These are phyloP conservation scores for Isabelozyma heimii DNA, from an alignment of 805 yeast genomes.

Conservation along the genomic window DNA sequence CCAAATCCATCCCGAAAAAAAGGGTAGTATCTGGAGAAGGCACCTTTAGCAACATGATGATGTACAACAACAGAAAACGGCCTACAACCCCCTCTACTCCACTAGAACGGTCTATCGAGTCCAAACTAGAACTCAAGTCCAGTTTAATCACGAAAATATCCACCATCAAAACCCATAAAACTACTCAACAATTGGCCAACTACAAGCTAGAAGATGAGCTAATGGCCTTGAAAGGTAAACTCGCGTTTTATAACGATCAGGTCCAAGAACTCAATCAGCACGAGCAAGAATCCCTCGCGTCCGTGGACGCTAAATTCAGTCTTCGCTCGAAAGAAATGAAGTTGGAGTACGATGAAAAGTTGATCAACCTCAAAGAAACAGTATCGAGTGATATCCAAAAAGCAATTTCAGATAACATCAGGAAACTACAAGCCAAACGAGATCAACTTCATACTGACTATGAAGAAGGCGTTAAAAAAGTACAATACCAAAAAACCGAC, in stretches of 20 bases:
- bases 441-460: conserved; percentile 10
- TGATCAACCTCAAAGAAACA: conserved; percentile 23
- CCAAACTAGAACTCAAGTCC: not conserved
- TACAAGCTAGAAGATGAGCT: conserved; percentile 31
- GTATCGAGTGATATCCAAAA: conserved; percentile 34
- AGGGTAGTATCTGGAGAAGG: not conserved
- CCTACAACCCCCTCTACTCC: not conserved
- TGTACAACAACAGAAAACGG: not conserved
- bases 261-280: conserved; percentile 25
- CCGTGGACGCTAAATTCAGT: conserved; percentile 21
- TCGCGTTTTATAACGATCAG: conserved; percentile 31
- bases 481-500: conserved; percentile 9
- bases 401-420: conserved; percentile 31
- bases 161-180: conserved; percentile 35
- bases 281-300: conserved; percentile 19
- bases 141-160: conserved; percentile 14
- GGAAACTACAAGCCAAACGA: conserved; percentile 26
- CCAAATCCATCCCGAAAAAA: not conserved
- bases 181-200: conserved; percentile 34
- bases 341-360: conserved; percentile 15
- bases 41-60: not conserved
- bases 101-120: not conserved
- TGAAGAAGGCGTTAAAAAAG: conserved; percentile 10
- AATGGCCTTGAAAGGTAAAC: conserved; percentile 34
- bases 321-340: conserved; percentile 17